Evolutionary conservation across 2,329 filamentous ascomycete species (phyloP), one percentile per base, ranked within the genome.

Genomic region (Pezicula radicicola): DNA sequence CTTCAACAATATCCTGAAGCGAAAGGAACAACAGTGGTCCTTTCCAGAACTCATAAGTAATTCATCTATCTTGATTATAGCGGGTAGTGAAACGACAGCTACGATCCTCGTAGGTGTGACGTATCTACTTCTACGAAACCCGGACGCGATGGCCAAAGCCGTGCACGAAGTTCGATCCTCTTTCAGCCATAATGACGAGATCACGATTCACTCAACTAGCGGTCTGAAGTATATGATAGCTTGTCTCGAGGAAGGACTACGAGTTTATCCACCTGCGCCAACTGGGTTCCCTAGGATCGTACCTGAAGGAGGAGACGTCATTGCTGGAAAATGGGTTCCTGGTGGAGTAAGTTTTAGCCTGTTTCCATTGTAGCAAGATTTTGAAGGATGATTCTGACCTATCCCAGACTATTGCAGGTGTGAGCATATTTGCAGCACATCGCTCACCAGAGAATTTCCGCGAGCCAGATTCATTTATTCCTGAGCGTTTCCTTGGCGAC

Each of bases 221-320:
- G 36, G 43, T 55, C 57, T 41, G 53, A 58, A 6, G 0, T 78
- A 76, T 49, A 64, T 76, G 59, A 55, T 66, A 6, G 75, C 74
- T 3, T 66, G 66, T 21, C 55, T 77, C 2, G 61, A 75, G 2
- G 75, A 78, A 57, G 61, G 64, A 1, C 60, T 79, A 27, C 65
- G 76, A 12, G 55, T 73, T 10, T 75, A 72, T 48, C 71, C 73
- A 9, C 52, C 58, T 12, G 46, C 49, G 2, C 49, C 51, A 19
- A 27, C 33, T 15, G 50, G 42, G 3, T 25, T 59, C 16, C 48
- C 54, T 5, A 44, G 60, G 16, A 21, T 43, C 18, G 50, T 56
- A 19, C 54, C 54, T 16, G 28, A 42, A 10, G 51, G 41, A 19
- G 59, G 59, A 8, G 54, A 52, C 19, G 27, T 53, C 19, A 50